A percentile compares a stretch with the other conserved stretches of the same genome.
Evolutionary conservation across 176 grass and related monocot species (phyloP).

Genomic region (Triticum urartu): DNA sequence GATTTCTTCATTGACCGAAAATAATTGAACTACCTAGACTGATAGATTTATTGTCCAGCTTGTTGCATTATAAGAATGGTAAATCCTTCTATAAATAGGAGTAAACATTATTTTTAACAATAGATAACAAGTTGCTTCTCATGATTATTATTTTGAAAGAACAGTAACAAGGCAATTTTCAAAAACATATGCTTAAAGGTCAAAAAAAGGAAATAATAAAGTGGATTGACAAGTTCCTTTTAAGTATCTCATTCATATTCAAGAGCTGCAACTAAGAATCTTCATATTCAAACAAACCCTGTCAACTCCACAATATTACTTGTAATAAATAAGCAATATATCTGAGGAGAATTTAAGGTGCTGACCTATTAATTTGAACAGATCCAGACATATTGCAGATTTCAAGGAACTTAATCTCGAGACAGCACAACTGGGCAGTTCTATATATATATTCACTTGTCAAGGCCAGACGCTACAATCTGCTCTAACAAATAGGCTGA

Average conservation of each 20-base stretch:
- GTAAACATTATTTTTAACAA: not conserved
- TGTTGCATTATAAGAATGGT: not conserved
- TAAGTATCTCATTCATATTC: not conserved
- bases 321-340: too few species aligned
- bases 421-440: too few species aligned
- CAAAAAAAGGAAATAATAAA: not conserved
- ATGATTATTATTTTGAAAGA: not conserved
- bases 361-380: too few species aligned
- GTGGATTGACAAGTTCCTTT: not conserved
- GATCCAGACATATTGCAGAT: too few species aligned
- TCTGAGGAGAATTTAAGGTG: too few species aligned
- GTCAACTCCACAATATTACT: not conserved
- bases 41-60: too few species aligned
- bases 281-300: not conserved
- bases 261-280: not conserved
- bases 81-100: not conserved
- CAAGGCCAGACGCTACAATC: too few species aligned
- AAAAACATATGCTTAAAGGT: not conserved
- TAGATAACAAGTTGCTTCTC: not conserved
- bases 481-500: too few species aligned
- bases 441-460: too few species aligned
- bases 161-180: not conserved
- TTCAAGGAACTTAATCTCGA: too few species aligned
- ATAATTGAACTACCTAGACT: too few species aligned
- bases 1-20: too few species aligned